phyloP scores from a whole-genome alignment of 2,329 filamentous ascomycete species.

The Tolypocladium tundrense region DNA sequence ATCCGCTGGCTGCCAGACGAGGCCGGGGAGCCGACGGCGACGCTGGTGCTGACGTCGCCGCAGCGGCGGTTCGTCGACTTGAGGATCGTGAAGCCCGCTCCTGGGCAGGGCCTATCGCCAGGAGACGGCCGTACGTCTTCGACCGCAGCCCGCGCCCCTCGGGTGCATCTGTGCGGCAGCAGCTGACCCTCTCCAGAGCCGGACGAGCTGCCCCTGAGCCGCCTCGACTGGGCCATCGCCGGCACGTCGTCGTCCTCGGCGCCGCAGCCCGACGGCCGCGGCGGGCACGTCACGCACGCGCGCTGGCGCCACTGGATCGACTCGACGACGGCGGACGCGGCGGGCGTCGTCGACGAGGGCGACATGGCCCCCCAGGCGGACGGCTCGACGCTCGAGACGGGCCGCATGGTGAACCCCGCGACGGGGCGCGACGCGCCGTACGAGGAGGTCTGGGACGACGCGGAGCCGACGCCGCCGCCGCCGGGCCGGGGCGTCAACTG shows the following conservation, averaged over 20 bases:
- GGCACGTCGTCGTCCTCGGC: constrained; percentile 36
- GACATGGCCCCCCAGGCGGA: constrained; percentile 37
- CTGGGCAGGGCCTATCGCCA: constrained; percentile 1
- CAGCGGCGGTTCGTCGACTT: constrained; percentile 50
- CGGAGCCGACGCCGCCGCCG: constrained; percentile 17
- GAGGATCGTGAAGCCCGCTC: constrained; percentile 34
- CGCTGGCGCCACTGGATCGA: constrained; percentile 53
- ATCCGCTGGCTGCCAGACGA: constrained; percentile 47
- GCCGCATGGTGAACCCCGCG: constrained; percentile 47
- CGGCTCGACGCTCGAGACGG: constrained; percentile 42
- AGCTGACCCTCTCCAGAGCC: not conserved
- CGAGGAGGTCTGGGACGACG: constrained; percentile 56
- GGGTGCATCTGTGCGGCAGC: not conserved
- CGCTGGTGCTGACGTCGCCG: constrained; percentile 53
- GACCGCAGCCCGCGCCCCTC: no score
- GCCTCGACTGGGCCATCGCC: constrained; percentile 57
- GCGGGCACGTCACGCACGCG: constrained; percentile 19
- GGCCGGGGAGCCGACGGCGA: constrained; percentile 50
- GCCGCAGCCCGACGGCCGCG: constrained; percentile 12
- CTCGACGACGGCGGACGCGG: constrained; percentile 30
- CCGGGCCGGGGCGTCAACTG: constrained; percentile 7
- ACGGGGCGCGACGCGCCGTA: constrained; percentile 43
- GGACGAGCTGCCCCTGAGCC: constrained; percentile 13
- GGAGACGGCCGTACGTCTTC: not conserved
- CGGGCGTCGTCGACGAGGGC: constrained; percentile 40